phyloP scores from a whole-genome alignment of 2,329 filamentous ascomycete species.

The Stylonectria norvegica region DNA sequence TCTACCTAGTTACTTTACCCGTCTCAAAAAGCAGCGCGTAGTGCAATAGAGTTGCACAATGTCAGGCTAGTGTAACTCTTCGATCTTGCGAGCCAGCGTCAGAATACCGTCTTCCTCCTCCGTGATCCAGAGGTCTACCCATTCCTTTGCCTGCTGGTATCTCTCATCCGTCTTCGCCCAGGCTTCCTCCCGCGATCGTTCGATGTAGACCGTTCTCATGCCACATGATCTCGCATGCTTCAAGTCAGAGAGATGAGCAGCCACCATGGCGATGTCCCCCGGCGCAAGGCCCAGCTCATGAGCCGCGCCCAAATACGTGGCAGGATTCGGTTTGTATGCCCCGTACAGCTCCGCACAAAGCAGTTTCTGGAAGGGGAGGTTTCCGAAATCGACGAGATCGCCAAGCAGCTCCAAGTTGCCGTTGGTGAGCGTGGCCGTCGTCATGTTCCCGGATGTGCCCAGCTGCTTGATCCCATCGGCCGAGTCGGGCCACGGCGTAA shows the following conservation, averaged over 20 bases:
- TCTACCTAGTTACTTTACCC: too few species aligned
- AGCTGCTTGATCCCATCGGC: conserved; percentile 53
- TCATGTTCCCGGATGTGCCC: conserved; percentile 42
- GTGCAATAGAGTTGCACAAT: too few species aligned
- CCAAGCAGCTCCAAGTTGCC: conserved; percentile 65
- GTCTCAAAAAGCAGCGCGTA: too few species aligned
- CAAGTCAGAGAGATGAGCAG: conserved; percentile 69
- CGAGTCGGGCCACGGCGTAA: conserved; percentile 67
- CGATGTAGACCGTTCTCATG: conserved; percentile 70
- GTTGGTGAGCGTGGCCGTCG: conserved; percentile 69
- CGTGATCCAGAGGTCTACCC: conserved; percentile 40
- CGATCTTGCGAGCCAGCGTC: conserved; percentile 28
- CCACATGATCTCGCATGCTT: conserved; percentile 62
- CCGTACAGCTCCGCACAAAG: conserved; percentile 68
- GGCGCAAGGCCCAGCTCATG: conserved; percentile 54
- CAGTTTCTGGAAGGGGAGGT: conserved; percentile 59
- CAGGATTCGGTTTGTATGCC: conserved; percentile 70
- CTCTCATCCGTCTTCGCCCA: conserved; percentile 50
- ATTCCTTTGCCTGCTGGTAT: conserved; percentile 47
- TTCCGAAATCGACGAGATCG: conserved; percentile 59
- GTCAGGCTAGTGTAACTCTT: conserved; percentile 13
- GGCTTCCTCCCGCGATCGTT: conserved; percentile 63
- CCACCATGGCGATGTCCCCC: conserved; percentile 69
- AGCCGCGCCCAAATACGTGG: conserved; percentile 67
- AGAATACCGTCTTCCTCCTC: conserved; percentile 32